Percentiles rank a stretch among this genome's conserved stretches.
phyloP scores from a whole-genome alignment of 2,329 filamentous ascomycete species.

The Penicillium sp. region DNA sequence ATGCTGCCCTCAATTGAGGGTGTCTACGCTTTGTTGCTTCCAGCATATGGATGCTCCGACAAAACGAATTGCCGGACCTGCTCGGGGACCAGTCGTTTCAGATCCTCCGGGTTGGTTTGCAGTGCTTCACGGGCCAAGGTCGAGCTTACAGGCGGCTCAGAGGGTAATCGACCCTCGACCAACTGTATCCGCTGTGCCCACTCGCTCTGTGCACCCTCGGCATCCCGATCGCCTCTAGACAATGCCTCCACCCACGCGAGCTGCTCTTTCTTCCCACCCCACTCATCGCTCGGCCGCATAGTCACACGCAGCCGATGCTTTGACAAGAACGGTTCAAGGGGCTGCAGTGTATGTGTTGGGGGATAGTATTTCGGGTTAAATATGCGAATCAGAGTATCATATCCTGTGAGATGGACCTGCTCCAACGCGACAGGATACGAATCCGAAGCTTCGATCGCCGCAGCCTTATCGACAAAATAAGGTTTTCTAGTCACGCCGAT shows the following conservation, averaged over 20 bases:
- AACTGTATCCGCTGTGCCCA: constrained; percentile 47
- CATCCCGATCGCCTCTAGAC: constrained; percentile 39
- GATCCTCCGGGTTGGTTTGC: constrained; percentile 29
- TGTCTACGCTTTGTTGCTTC: background rate
- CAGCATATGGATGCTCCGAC: constrained; percentile 33
- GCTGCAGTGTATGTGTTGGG: constrained; percentile 44
- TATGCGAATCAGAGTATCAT: constrained; percentile 52
- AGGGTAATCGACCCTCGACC: constrained; percentile 40
- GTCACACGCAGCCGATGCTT: constrained; percentile 49
- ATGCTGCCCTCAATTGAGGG: background rate
- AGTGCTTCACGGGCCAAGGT: constrained; percentile 45
- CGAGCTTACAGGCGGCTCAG: constrained; percentile 44
- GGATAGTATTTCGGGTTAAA: constrained; percentile 54
- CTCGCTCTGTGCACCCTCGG: constrained; percentile 41
- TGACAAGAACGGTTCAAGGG: constrained; percentile 45
- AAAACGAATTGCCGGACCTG: constrained; percentile 37
- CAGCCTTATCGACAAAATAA: constrained; percentile 52
- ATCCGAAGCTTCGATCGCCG: constrained; percentile 41
- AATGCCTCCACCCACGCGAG: constrained; percentile 39
- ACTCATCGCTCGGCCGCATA: constrained; percentile 44
- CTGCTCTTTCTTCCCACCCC: constrained; percentile 44
- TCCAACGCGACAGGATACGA: constrained; percentile 40
- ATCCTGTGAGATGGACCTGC: constrained; percentile 53
- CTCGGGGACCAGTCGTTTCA: constrained; percentile 39
- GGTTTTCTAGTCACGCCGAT: constrained; percentile 52